phyloP scores from a whole-genome alignment of 1,284 basidiomycete species.

The Leccinum cinnamomeum region DNA sequence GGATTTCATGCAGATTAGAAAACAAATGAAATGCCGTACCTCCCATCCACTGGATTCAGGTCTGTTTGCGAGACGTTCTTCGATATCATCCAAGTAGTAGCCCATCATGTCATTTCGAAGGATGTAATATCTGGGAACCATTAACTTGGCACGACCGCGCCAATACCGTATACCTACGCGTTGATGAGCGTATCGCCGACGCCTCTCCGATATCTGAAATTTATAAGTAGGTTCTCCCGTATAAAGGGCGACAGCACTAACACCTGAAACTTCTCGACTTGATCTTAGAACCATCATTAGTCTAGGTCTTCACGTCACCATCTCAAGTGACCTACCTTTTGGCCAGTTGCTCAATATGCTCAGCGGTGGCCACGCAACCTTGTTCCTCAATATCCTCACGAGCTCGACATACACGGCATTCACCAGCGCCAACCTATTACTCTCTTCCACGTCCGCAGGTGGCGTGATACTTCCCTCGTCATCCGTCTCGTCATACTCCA shows the following conservation, averaged over 20 bases:
- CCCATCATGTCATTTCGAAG: constrained; percentile 49
- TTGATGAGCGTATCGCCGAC: constrained; percentile 65
- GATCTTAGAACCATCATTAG: constrained; percentile 49
- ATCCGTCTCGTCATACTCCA: too few relatives aligned
- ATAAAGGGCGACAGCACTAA: constrained; percentile 38
- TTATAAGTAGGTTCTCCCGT: constrained; percentile 2
- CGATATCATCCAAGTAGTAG: constrained; percentile 63
- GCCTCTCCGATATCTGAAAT: constrained; percentile 74
- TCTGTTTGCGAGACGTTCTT: constrained; percentile 47
- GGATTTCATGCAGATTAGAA: background rate
- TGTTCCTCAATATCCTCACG: constrained; percentile 52
- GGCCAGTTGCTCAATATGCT: constrained; percentile 54
- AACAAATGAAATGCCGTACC: constrained; percentile 42
- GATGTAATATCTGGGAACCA: constrained; percentile 72
- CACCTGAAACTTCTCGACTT: constrained; percentile 74
- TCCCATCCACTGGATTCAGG: constrained; percentile 59
- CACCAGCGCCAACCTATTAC: constrained; percentile 42
- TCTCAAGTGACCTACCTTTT: constrained; percentile 52
- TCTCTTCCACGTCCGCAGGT: constrained; percentile 37
- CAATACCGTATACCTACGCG: constrained; percentile 55
- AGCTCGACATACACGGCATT: constrained; percentile 78
- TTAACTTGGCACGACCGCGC: constrained; percentile 5
- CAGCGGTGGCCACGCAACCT: constrained; percentile 66
- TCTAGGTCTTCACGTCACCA: background rate
- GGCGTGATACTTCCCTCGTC: constrained; percentile 38